phyloP scores from a whole-genome alignment of 2,329 filamentous ascomycete genomes.

The Mycosphaerelloides madeirae region DNA sequence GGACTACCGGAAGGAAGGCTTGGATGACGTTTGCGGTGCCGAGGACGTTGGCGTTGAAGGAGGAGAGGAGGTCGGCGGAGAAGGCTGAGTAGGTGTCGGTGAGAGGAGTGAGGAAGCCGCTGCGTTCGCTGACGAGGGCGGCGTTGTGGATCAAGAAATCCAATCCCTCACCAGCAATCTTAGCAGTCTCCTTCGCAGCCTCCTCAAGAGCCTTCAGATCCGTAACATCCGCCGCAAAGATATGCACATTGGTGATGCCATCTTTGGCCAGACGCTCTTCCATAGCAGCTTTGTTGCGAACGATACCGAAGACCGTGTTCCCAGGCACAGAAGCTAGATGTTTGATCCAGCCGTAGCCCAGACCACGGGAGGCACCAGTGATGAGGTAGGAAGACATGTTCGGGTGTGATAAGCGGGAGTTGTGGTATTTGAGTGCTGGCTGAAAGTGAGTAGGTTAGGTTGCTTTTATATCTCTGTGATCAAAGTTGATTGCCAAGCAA shows the following conservation, averaged over 20 bases:
- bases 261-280: constrained; percentile 20
- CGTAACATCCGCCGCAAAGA: constrained; percentile 45
- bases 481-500: no score
- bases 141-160: constrained; percentile 34
- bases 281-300: constrained; percentile 28
- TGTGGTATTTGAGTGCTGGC: neutral
- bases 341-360: constrained; percentile 32
- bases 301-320: constrained; percentile 34
- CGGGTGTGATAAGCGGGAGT: neutral
- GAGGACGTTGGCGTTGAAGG: constrained; percentile 25
- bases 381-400: constrained; percentile 32
- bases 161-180: constrained; percentile 24
- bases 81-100: constrained; percentile 16
- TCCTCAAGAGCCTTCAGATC: constrained; percentile 38
- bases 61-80: constrained; percentile 15
- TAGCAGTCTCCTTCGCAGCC: constrained; percentile 19
- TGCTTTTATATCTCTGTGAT: no score
- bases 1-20: constrained; percentile 28
- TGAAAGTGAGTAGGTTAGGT: neutral
- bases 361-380: constrained; percentile 32
- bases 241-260: constrained; percentile 39
- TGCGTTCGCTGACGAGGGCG: constrained; percentile 15
- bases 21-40: constrained; percentile 24
- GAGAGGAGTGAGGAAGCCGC: constrained; percentile 17
- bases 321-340: constrained; percentile 26